These are phyloP conservation scores for Heliamphora exappendiculata DNA, from an alignment of 148 eudicot species.

Conservation along the genomic window DNA sequence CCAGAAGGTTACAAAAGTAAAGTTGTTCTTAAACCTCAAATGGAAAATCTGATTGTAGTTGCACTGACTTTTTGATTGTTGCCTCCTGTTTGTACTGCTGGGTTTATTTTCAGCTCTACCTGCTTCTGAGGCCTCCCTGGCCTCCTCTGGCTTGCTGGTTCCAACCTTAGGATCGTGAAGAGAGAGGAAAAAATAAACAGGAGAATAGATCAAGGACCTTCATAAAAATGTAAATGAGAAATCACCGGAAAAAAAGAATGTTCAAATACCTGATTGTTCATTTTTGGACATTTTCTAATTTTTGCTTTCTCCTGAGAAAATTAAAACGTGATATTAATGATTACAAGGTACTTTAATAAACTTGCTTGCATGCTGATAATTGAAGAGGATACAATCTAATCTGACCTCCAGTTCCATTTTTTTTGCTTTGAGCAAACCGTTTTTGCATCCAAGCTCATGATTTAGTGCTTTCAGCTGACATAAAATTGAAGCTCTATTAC, in stretches of 20 bases:
- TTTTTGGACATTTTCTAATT: slow-evolving; percentile 7
- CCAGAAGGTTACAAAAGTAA: not conserved
- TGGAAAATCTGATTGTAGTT: not conserved
- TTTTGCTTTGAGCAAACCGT: slow-evolving; percentile 30
- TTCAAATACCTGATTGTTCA: slow-evolving; percentile 19
- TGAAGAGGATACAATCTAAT: not conserved
- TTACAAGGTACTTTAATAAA: not conserved
- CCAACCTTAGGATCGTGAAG: slow-evolving; percentile 12
- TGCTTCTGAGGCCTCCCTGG: slow-evolving; percentile 12
- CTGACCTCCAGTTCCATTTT: slow-evolving; percentile 28
- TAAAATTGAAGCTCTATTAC: not conserved
- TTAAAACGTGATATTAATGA: not conserved
- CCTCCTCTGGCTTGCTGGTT: slow-evolving; percentile 9
- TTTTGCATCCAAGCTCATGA: slow-evolving; percentile 43
- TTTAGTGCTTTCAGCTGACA: slow-evolving; percentile 36
- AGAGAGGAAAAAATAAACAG: not conserved
- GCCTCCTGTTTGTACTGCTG: slow-evolving; percentile 6
- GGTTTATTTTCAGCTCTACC: slow-evolving; percentile 12
- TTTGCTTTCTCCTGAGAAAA: slow-evolving; percentile 21
- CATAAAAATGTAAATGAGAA: not conserved
- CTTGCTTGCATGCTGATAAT: not conserved
- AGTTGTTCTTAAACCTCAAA: not conserved
- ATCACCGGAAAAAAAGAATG: not conserved
- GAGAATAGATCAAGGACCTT: not conserved
- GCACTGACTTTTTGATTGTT: slow-evolving; percentile 22